These are phyloP conservation scores for Fraxinus dipetala DNA, from an alignment of 305 asterid species.

Conservation along the genomic window DNA sequence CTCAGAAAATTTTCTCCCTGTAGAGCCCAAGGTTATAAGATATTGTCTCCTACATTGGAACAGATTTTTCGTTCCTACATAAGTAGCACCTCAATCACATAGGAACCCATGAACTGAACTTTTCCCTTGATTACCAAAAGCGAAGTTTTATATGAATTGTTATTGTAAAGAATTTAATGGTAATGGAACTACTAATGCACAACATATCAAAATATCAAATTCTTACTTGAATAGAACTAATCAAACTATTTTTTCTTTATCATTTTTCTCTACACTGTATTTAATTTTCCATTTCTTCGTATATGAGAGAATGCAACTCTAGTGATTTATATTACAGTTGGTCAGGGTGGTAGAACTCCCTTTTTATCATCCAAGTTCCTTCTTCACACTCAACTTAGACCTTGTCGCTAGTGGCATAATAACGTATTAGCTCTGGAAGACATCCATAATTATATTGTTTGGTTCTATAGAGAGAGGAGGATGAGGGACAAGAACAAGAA, in stretches of 20 bases:
- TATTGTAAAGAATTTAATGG: not conserved
- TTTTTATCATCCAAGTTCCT: not conserved
- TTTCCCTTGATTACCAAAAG: not conserved
- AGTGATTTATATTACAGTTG: not conserved
- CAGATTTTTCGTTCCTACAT: not conserved
- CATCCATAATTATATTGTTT: not conserved
- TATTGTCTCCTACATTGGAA: not conserved
- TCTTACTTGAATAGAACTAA: not conserved
- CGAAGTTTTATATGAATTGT: not conserved
- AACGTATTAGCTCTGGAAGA: not conserved
- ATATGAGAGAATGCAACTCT: not conserved
- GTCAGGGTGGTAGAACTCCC: not conserved
- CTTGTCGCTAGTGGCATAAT: not conserved
- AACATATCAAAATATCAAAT: not conserved
- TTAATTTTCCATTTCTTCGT: not conserved
- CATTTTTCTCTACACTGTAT: not conserved
- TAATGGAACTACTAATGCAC: not conserved
- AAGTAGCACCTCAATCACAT: not conserved
- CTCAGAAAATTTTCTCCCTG: not conserved
- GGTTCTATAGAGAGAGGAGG: not conserved
- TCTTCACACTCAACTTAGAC: not conserved
- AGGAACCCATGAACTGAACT: not conserved
- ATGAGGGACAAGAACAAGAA: not conserved
- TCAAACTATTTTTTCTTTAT: not conserved
- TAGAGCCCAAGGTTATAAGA: not conserved